Base-by-base conservation (phyloP, 768 basidiomycete species). In the Amanita muscaria region DNA sequence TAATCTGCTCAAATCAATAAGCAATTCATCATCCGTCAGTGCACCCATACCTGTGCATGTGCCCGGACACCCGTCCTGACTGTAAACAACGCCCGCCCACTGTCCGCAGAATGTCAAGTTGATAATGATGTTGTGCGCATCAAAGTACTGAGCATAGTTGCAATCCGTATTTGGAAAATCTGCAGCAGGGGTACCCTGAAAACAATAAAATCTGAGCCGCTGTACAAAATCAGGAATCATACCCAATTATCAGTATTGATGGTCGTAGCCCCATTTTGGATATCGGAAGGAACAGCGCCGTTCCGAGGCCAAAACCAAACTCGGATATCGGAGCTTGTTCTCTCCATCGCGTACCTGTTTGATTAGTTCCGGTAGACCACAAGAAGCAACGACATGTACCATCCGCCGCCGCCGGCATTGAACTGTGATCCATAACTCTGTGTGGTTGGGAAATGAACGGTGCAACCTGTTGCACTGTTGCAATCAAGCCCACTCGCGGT, bases 251-350 rank as follows among this genome's bases (percentile, higher is more conserved):
- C 59, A 2, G 79, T 73, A 51, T 75, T 62, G 22, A 77, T 64
- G 19, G 56, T 57, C 0, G 54, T 51, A 10, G 51, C 59, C 1
- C 72, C 76, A 15, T 60, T 59, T 35, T 40, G 60, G 14, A 81
- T 66, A 22, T 78, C 77, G 7, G 54, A 40, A 2, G 79, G 80
- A 21, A 77, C 70, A 23, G 51, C 56, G 2, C 54, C 69, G 51
- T 70, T 69, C 21, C 83, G 68, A 0, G 74, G 58, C 83, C 83
- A 89, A 65, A 83, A 85, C 76, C 79, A 88, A 24, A 86, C 66
- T 42, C 77, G 78, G 50, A 87, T 77, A 54, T 66, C 73, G 12
- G 52, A 53, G 15, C 59, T 53, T 0, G 76, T 75, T 30, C 82
- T 72, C 56, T 83, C 80, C 40, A 82, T 65, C 0, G 77, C 83